Evolutionary conservation across 2,329 filamentous ascomycete species (phyloP).

Genomic region (Colletotrichum sp.): DNA sequence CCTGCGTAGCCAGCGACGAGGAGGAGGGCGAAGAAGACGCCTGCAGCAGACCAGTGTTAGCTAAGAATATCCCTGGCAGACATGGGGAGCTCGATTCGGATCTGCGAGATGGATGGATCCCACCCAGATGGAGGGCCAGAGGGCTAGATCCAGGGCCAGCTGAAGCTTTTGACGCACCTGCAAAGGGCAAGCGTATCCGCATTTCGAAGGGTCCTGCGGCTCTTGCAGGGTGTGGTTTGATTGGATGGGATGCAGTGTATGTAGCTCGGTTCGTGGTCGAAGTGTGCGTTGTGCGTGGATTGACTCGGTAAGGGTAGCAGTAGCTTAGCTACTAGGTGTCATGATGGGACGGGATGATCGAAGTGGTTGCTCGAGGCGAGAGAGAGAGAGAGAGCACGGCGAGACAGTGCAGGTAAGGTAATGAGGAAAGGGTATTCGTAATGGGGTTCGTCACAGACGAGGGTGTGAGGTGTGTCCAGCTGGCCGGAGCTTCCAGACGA

Average conservation of each 20-base stretch:
- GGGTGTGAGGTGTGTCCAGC: constrained; percentile 8
- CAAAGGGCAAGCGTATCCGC: constrained; percentile 88
- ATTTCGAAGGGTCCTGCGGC: constrained; percentile 48
- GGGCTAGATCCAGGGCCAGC: background rate
- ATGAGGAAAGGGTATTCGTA: background rate
- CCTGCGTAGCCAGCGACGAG: constrained; percentile 81
- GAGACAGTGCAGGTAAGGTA: background rate
- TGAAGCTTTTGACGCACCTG: constrained; percentile 62
- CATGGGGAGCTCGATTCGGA: background rate
- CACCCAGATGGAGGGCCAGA: background rate
- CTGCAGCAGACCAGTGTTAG: constrained; percentile 45
- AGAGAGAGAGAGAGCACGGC: background rate
- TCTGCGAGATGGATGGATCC: background rate
- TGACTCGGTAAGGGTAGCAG: background rate
- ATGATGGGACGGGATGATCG: background rate
- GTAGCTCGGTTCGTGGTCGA: background rate
- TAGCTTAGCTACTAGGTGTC: background rate
- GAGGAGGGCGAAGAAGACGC: constrained; percentile 72
- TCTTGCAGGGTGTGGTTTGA: constrained; percentile 4
- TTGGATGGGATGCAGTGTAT: background rate
- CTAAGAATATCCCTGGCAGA: background rate
- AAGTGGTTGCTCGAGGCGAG: background rate
- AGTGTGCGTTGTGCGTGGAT: background rate
- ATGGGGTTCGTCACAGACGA: constrained; percentile 19
- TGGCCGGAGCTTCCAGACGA: constrained; percentile 16